Evolutionary conservation across 2,329 filamentous ascomycete genomes (phyloP).

Genomic region (Coniochaeta sp.): DNA sequence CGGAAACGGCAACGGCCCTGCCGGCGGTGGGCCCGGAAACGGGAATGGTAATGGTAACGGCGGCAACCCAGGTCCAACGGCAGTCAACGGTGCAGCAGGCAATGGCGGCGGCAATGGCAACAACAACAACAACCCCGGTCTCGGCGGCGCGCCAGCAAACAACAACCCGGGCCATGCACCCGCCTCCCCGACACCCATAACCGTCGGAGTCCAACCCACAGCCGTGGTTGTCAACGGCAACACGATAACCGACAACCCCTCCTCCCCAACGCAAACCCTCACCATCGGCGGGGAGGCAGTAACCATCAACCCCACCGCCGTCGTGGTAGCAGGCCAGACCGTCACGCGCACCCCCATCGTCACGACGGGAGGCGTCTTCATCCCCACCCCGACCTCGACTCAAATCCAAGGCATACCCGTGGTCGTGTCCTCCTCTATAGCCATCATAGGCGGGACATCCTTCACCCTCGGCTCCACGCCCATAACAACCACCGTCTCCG

Average conservation of each 20-base stretch:
- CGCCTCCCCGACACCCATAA: constrained; percentile 22
- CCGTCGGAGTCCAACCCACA: constrained; percentile 35
- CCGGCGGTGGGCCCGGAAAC: too few relatives aligned
- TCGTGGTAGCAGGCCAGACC: constrained; percentile 37
- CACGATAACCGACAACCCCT: constrained; percentile 33
- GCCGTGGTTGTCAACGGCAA: constrained; percentile 39
- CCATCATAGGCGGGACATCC: constrained; percentile 31
- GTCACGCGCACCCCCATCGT: constrained; percentile 34
- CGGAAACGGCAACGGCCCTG: too few relatives aligned
- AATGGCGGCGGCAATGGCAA: too few relatives aligned
- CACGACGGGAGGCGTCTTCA: constrained; percentile 20
- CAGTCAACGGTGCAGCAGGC: too few relatives aligned
- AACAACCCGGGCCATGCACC: not conserved
- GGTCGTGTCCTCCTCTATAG: constrained; percentile 28
- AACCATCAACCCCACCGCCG: constrained; percentile 38
- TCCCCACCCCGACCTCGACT: constrained; percentile 28
- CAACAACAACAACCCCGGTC: too few relatives aligned
- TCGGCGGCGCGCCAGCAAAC: too few relatives aligned
- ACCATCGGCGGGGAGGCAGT: constrained; percentile 35
- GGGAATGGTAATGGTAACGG: too few relatives aligned
- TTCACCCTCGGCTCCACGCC: constrained; percentile 29
- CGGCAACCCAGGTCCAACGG: too few relatives aligned
- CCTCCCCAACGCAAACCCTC: constrained; percentile 32
- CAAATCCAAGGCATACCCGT: constrained; percentile 29
- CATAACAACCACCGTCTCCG: constrained; percentile 25